These are phyloP conservation scores for Tricholoma matsutake DNA, from an alignment of 768 basidiomycete genomes.

Conservation along the genomic window DNA sequence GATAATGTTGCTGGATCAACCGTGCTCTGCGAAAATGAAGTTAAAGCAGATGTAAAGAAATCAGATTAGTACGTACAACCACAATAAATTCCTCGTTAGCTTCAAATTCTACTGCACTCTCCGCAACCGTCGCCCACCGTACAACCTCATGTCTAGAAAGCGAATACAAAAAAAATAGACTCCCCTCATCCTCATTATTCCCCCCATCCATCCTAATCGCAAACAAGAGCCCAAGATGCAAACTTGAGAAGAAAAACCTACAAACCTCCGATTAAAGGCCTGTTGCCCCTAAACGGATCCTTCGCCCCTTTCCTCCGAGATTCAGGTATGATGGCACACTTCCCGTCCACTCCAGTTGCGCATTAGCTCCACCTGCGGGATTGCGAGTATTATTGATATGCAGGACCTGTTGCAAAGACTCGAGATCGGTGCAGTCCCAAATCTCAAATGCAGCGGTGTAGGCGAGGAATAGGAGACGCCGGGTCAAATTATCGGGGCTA, in stretches of 20 bases:
- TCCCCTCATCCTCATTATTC: constrained; percentile 9
- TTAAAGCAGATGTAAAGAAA: background rate
- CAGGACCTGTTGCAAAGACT: constrained; percentile 43
- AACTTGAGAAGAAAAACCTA: constrained; percentile 2
- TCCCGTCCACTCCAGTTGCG: background rate
- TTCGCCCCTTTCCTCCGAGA: constrained; percentile 11
- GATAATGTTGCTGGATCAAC: constrained; percentile 51
- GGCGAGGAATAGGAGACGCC: constrained; percentile 28
- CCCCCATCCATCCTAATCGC: background rate
- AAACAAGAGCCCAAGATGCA: background rate
- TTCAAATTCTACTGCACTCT: constrained; percentile 25
- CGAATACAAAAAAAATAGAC: constrained; percentile 30
- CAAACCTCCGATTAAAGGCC: constrained; percentile 34
- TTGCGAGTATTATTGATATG: constrained; percentile 23
- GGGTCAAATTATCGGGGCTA: background rate
- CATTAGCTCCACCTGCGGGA: background rate
- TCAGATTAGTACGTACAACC: constrained; percentile 43
- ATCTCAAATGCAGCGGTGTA: constrained; percentile 51
- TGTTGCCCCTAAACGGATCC: constrained; percentile 25
- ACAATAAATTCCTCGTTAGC: constrained; percentile 42
- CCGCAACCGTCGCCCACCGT: constrained; percentile 43
- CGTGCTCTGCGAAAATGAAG: constrained; percentile 46
- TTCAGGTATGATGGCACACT: constrained; percentile 35
- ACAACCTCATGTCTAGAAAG: constrained; percentile 35
- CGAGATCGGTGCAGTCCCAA: constrained; percentile 60